Conservation (phyloP, 768 basidiomycete species). For the Suillus cothurnatus region DNA sequence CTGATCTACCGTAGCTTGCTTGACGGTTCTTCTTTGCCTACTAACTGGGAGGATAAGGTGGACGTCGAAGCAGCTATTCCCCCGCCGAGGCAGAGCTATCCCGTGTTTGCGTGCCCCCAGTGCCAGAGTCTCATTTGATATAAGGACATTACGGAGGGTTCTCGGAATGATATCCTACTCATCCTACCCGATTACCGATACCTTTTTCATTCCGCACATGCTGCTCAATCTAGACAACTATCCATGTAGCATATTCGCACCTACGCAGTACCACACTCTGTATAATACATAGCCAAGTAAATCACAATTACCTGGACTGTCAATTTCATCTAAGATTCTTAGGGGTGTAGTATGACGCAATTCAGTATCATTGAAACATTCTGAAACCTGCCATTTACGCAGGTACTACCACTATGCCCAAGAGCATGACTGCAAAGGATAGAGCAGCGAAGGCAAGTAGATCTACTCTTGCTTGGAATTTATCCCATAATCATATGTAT, state of each 20-base stretch:
- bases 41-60: constrained; percentile 43
- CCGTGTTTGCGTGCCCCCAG: constrained; percentile 42
- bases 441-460: not conserved
- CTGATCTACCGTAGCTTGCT: constrained; percentile 45
- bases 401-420: not conserved
- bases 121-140: constrained; percentile 47
- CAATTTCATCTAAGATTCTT: no score
- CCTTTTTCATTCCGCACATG: not conserved
- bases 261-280: not conserved
- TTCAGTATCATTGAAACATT: not conserved
- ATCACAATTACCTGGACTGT: no score
- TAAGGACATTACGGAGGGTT: not conserved
- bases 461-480: not conserved
- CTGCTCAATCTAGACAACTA: not conserved
- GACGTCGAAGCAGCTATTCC: constrained; percentile 25
- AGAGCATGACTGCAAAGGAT: not conserved
- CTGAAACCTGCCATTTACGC: not conserved
- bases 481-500: not conserved
- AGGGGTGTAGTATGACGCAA: not conserved
- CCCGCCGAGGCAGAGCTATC: constrained; percentile 19
- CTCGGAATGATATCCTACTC: not conserved
- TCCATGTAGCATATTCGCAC: not conserved
- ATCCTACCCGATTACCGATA: not conserved
- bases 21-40: constrained; percentile 30
- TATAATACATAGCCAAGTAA: not conserved